Conservation (phyloP, 805 yeast species). For the Candida morakotiae region DNA sequence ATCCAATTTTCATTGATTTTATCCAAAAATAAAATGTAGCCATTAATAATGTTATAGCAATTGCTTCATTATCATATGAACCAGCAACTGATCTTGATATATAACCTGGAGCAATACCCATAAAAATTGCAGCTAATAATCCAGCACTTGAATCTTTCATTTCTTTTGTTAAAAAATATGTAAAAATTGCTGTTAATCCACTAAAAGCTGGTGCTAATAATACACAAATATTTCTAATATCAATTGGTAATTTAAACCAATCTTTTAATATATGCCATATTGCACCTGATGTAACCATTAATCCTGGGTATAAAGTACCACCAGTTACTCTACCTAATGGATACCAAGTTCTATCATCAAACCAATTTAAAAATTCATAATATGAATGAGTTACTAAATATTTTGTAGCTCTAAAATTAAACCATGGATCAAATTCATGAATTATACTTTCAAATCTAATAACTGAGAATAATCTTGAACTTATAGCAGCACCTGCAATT, state of each 20-base stretch:
- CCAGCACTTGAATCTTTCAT: constrained; percentile 91
- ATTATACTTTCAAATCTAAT: constrained; percentile 93
- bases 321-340: constrained; percentile 99
- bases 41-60: constrained; percentile 94
- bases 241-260: constrained; percentile 73
- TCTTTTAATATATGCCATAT: constrained; percentile 71
- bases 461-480: constrained; percentile 92
- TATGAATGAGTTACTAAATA: constrained; percentile 79
- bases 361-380: constrained; percentile 95
- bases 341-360: constrained; percentile 98
- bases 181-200: constrained; percentile 85
- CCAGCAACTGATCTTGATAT: constrained; percentile 99
- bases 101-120: constrained; percentile 98
- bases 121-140: constrained; percentile 84
- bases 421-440: constrained; percentile 98
- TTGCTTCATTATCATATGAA: constrained; percentile 97
- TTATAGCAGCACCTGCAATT: constrained; percentile 86
- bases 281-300: constrained; percentile 95
- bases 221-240: constrained; percentile 94
- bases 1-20: constrained; percentile 87
- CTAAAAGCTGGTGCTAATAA: constrained; percentile 95
- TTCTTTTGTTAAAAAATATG: constrained; percentile 83
- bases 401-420: constrained; percentile 94
- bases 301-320: constrained; percentile 95
- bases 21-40: constrained; percentile 95